A percentile compares a stretch with the other conserved stretches of the same genome.
Evolutionary conservation across 345 rosid species (phyloP).

Genomic region (Physaria fendleri): DNA sequence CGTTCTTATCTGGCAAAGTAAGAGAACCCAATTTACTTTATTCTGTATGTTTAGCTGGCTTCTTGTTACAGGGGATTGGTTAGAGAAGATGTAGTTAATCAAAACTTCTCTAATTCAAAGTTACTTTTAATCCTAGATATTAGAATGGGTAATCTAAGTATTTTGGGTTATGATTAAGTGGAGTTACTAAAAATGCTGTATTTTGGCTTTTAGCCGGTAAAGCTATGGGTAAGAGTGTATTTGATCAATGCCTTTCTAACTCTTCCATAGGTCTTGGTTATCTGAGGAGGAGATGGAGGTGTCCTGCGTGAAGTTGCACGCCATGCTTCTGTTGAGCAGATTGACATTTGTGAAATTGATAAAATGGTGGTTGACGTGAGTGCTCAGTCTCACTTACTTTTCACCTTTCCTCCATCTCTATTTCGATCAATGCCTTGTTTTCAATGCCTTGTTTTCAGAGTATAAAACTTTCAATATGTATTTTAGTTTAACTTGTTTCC

Average conservation of each 20-base stretch:
- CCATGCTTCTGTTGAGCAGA: conserved; percentile 51
- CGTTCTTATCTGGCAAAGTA: too few relatives aligned
- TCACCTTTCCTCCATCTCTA: neutral
- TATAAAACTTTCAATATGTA: neutral
- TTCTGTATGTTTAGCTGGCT: too few relatives aligned
- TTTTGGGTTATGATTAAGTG: neutral
- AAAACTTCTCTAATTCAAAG: neutral
- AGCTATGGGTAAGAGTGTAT: neutral
- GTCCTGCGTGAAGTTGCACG: conserved; percentile 66
- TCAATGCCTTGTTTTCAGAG: neutral
- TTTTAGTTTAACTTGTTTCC: neutral
- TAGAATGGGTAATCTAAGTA: neutral
- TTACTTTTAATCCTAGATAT: conserved; percentile 3
- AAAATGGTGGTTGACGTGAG: conserved; percentile 65
- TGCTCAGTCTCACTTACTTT: neutral
- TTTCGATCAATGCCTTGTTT: neutral
- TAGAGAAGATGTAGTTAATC: too few relatives aligned
- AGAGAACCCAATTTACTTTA: too few relatives aligned
- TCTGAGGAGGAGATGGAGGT: conserved; percentile 89
- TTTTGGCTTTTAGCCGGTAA: too few relatives aligned
- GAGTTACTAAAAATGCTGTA: neutral
- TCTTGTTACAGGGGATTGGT: too few relatives aligned
- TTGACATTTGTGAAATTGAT: conserved; percentile 73
- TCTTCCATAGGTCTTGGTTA: conserved; percentile 50
- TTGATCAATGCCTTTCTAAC: conserved; percentile 11